Evolutionary conservation across 148 eudicot genomes (phyloP).

Genomic region (Silene latifolia): DNA sequence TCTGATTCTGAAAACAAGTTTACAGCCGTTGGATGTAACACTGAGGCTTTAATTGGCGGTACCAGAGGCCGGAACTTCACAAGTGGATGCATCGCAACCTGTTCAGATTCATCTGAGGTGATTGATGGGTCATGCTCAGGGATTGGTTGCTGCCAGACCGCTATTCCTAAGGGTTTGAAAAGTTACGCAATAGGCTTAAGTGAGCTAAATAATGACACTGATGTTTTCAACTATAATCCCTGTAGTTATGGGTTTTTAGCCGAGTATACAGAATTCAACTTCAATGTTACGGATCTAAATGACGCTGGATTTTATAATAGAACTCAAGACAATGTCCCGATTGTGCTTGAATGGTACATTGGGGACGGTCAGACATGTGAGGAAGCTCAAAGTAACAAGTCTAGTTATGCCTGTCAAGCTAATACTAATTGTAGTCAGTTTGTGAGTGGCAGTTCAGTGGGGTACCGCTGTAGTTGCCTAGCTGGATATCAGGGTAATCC

Average conservation of each 20-base stretch:
- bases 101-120: conserved; percentile 34
- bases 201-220: accelerated
- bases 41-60: not conserved
- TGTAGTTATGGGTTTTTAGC: conserved; percentile 50
- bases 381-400: conserved; percentile 3
- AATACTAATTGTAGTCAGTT: conserved; percentile 23
- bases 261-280: conserved; percentile 31
- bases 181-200: not conserved
- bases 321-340: conserved; percentile 11
- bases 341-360: conserved; percentile 33
- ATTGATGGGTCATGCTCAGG: conserved; percentile 41
- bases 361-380: conserved; percentile 16
- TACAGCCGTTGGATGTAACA: conserved; percentile 41
- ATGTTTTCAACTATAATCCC: conserved; percentile 27
- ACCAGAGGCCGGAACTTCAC: not conserved
- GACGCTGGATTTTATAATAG: conserved; percentile 21
- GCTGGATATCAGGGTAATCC: conserved; percentile 15
- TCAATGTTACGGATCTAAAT: conserved; percentile 32
- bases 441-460: conserved; percentile 5
- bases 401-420: conserved; percentile 19
- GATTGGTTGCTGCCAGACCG: conserved; percentile 49
- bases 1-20: conserved; percentile 37
- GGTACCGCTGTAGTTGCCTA: conserved; percentile 32
- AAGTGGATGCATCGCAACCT: conserved; percentile 31
- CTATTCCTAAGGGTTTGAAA: conserved; percentile 37